Evolutionary conservation across 352 stramenopile species (phyloP), one percentile per base, ranked within the genome.

Genomic region (Globisporangium viniferum): DNA sequence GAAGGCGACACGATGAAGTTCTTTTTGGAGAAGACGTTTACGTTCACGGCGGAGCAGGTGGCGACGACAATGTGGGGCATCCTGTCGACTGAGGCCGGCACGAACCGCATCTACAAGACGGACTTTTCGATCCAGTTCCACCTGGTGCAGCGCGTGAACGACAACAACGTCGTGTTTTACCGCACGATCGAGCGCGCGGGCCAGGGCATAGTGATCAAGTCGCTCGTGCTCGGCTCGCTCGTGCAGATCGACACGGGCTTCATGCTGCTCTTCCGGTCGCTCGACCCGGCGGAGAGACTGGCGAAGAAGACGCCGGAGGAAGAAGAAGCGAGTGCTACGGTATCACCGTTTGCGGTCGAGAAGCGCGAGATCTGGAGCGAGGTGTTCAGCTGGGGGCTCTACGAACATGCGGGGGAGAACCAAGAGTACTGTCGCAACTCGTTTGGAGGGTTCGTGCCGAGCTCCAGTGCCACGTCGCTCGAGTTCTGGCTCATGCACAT

Each of bases 401-500:
- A 89, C 41, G 83, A 91, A 62, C 55, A 65, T 29, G 65, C 62
- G 0, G 81, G 79, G 2, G 67, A 77, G 2, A 46, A 69, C 7
- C 61, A 73, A 18, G 69, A 84, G 39, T 74, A 87, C 62, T 91
- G 82, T 58, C 73, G 72, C 56, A 86, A 91, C 56, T 84, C 74
- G 48, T 90, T 91, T 61, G 83, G 83, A 36, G 83, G 83, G 22
- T 88, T 88, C 46, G 80, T 91, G 44, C 71, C 68, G 18, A 71
- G 58, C 22, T 75, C 81, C 48, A 54, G 76, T 15, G 79, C 73
- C 9, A 77, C 77, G 70, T 86, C 73, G 57, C 62, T 86, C 36
- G 68, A 85, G 64, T 90, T 90, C 59, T 91, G 83, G 83, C 74
- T 90, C 58, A 86, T 90, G 80, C 76, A 90, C 59, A 73, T 91